Percentiles rank a stretch among this genome's conserved stretches.
phyloP scores from a whole-genome alignment of 2,329 filamentous ascomycete genomes.

The Botrytis fragariae region DNA sequence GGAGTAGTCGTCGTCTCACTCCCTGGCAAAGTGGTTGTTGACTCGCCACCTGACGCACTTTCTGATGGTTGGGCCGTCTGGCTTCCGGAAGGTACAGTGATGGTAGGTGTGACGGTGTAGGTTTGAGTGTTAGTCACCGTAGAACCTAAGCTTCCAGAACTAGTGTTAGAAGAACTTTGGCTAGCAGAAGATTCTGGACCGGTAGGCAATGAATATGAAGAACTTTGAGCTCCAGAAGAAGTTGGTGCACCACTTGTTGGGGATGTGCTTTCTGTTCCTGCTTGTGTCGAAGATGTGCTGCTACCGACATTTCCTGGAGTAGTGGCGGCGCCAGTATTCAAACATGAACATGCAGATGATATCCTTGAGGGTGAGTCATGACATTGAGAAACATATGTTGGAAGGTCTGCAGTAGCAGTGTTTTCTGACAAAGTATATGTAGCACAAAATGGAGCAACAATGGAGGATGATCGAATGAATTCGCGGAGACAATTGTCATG shows the following conservation, averaged over 20 bases:
- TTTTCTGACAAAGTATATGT: conserved; percentile 30
- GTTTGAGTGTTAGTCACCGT: not conserved
- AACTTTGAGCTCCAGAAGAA: conserved; percentile 1
- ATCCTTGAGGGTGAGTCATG: conserved; percentile 26
- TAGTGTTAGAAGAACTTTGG: not conserved
- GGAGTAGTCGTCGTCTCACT: not conserved
- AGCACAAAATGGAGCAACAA: conserved; percentile 30
- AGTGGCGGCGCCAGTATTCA: conserved; percentile 17
- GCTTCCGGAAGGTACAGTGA: not conserved
- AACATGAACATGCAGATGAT: conserved; percentile 33
- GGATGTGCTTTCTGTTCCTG: not conserved
- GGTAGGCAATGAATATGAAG: conserved; percentile 8
- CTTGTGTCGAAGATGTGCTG: not conserved
- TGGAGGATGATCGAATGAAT: conserved; percentile 25
- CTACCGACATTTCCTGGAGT: conserved; percentile 5
- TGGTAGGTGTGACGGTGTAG: conserved; percentile 9
- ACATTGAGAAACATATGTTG: conserved; percentile 31
- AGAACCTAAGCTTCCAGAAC: not conserved
- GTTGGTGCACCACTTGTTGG: not conserved
- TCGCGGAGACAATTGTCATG: conserved; percentile 34
- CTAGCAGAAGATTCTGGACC: conserved; percentile 14
- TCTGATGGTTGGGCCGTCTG: not conserved
- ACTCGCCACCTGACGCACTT: not conserved
- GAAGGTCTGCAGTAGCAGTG: conserved; percentile 27
- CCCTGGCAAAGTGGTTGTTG: not conserved